These are phyloP conservation scores for Chloropicon primus DNA, from an alignment of 139 green algal species.

Conservation along the genomic window DNA sequence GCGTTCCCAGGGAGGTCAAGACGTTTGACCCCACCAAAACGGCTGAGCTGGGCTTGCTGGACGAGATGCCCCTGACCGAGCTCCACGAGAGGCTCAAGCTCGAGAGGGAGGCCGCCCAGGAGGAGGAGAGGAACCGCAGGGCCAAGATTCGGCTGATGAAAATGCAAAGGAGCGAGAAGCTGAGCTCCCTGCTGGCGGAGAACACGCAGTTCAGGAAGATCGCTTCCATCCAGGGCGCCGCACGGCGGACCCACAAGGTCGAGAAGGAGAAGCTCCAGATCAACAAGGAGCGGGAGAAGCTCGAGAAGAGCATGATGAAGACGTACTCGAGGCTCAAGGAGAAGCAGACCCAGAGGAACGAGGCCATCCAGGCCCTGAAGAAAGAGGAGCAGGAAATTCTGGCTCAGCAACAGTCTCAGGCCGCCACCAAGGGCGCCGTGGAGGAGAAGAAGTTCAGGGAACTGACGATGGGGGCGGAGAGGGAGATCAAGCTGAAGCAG, in stretches of 20 bases:
- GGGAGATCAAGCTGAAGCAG: conserved; percentile 2
- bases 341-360: not conserved
- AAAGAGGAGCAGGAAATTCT: conserved; percentile 2
- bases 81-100: conserved; percentile 31
- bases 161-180: conserved; percentile 28
- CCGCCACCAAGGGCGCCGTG: not conserved
- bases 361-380: not conserved
- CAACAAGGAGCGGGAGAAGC: conserved; percentile 19
- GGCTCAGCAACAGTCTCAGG: not conserved
- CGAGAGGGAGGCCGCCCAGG: conserved; percentile 11
- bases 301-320: not conserved
- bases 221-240: not conserved
- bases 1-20: conserved; percentile 6
- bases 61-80: conserved; percentile 52
- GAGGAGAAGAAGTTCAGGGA: not conserved
- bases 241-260: not conserved
- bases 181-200: conserved; percentile 27
- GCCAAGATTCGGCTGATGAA: conserved; percentile 27
- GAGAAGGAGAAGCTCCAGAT: conserved; percentile 33
- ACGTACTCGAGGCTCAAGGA: not conserved
- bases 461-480: conserved; percentile 1
- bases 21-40: conserved; percentile 38
- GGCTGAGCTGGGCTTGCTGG: conserved; percentile 17
- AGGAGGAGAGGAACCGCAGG: conserved; percentile 35
- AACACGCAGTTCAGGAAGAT: not conserved